Evolutionary conservation across 164 flowering plant genomes (phyloP).

Genomic region (Piper longum): DNA sequence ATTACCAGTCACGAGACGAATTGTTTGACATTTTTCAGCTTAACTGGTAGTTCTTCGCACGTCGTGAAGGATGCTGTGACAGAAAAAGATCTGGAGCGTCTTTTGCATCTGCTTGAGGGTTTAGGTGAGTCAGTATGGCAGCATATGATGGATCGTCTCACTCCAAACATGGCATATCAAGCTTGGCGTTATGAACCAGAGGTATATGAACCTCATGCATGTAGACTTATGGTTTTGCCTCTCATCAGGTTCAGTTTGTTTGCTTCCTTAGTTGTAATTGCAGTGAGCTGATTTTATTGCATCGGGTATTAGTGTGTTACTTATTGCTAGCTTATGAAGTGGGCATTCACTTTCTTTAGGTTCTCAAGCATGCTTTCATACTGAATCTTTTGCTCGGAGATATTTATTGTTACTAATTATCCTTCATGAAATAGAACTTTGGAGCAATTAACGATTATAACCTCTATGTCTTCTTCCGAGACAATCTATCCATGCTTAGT

Average conservation of each 20-base stretch:
- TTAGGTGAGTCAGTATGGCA: conserved; percentile 67
- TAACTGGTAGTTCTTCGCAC: conserved; percentile 1
- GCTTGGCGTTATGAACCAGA: conserved; percentile 94
- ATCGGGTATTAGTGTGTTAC: no score
- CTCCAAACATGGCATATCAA: conserved; percentile 67
- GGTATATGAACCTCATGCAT: conserved; percentile 25
- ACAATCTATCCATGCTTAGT: not conserved
- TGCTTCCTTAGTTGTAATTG: no score
- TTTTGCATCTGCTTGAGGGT: conserved; percentile 51
- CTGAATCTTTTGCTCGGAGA: no score
- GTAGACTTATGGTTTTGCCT: not conserved
- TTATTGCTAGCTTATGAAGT: no score
- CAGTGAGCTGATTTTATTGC: no score
- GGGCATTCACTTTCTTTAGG: no score
- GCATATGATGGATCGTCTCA: conserved; percentile 74
- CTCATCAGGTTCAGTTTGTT: no score
- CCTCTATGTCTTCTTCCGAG: not conserved
- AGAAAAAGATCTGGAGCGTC: conserved; percentile 70
- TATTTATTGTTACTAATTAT: no score
- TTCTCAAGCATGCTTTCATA: no score
- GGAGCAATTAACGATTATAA: not conserved
- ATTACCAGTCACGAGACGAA: no score
- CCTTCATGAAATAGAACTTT: no score
- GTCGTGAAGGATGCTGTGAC: conserved; percentile 36
- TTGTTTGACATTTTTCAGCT: conserved; percentile 10